A percentile compares a stretch with the other conserved stretches of the same genome.
These are phyloP conservation scores for Ephemerocybe angulata DNA, from an alignment of 768 basidiomycete genomes.

Conservation along the genomic window DNA sequence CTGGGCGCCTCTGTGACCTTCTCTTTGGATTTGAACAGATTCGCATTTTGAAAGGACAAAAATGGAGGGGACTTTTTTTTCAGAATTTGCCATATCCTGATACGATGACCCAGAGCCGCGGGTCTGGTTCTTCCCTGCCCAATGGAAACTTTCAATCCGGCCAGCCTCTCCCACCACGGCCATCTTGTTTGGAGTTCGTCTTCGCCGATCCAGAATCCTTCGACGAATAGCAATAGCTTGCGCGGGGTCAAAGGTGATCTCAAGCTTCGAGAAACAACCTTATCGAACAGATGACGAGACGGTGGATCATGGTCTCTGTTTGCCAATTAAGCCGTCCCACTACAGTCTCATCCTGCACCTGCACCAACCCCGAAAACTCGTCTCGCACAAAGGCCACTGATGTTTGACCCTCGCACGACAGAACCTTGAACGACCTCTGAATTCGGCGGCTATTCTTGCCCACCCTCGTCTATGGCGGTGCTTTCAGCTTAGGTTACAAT, in stretches of 20 bases:
- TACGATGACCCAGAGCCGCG: background rate
- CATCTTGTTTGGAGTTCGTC: background rate
- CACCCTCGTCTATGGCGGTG: background rate
- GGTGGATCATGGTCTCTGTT: conserved; percentile 1
- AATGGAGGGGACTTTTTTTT: background rate
- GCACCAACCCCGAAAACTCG: conserved; percentile 3
- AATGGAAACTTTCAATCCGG: conserved; percentile 2
- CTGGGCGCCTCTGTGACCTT: background rate
- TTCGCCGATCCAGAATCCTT: conserved; percentile 3
- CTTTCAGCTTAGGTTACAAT: background rate
- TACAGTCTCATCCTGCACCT: background rate
- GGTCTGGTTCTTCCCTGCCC: background rate
- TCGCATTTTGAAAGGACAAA: background rate
- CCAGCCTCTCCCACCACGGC: background rate
- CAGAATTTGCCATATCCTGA: background rate
- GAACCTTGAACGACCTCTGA: background rate
- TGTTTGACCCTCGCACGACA: background rate
- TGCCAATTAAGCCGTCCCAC: background rate
- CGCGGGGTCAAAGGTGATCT: conserved; percentile 1
- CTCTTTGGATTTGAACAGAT: background rate
- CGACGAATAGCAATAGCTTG: background rate
- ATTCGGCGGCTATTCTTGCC: background rate
- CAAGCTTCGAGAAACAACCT: background rate
- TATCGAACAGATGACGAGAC: conserved; percentile 2
- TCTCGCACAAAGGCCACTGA: background rate